Conservation (phyloP, 768 basidiomycete species). For the Agrocybe chaxingu region DNA sequence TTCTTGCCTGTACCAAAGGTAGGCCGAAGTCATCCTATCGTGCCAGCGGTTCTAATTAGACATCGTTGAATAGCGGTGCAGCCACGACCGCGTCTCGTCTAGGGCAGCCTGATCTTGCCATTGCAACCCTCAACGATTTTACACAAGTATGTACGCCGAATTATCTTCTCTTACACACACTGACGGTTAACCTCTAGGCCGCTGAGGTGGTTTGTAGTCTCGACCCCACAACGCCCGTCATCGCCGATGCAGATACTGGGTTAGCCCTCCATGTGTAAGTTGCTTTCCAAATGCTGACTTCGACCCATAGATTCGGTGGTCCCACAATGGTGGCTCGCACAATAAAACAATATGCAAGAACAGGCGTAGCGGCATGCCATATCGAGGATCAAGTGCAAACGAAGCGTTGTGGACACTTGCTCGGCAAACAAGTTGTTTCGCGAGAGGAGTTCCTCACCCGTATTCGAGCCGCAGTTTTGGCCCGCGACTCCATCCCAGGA, state of each 20-base stretch:
- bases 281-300: neutral
- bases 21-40: slow-evolving; percentile 3
- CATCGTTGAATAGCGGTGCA: slow-evolving; percentile 49
- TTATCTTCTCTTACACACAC: neutral
- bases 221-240: slow-evolving; percentile 63
- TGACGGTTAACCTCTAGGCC: slow-evolving; percentile 30
- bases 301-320: slow-evolving; percentile 52
- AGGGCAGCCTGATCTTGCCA: slow-evolving; percentile 76
- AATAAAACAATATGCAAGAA: slow-evolving; percentile 63
- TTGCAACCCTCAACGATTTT: slow-evolving; percentile 77
- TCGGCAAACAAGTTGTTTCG: slow-evolving; percentile 81
- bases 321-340: slow-evolving; percentile 75
- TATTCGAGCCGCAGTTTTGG: slow-evolving; percentile 77
- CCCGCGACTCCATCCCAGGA: slow-evolving; percentile 73
- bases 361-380: slow-evolving; percentile 73
- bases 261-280: slow-evolving; percentile 20
- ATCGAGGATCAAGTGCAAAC: slow-evolving; percentile 85
- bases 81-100: slow-evolving; percentile 79
- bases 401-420: slow-evolving; percentile 75
- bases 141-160: slow-evolving; percentile 42
- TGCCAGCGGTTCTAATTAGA: neutral
- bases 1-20: slow-evolving; percentile 75
- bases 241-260: slow-evolving; percentile 82
- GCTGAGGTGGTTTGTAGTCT: slow-evolving; percentile 72
- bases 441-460: slow-evolving; percentile 77